Evolutionary conservation across 2,329 filamentous ascomycete genomes (phyloP).

Genomic region (Sclerotinia glacialis): DNA sequence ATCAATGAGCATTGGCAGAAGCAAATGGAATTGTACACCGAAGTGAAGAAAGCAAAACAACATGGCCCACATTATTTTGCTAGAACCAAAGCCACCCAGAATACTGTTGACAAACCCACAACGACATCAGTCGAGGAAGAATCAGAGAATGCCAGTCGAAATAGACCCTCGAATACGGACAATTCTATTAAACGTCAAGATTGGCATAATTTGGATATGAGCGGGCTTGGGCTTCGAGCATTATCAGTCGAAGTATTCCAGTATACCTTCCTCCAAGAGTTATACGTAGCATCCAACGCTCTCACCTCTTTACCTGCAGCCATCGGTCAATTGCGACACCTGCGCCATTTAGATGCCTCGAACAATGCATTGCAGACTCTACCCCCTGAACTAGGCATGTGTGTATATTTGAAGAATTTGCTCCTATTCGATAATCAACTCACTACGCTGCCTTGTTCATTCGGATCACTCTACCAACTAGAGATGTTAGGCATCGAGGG

Average conservation of each 20-base stretch:
- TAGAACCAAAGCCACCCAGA: slow-evolving; percentile 63
- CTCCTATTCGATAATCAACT: slow-evolving; percentile 90
- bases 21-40: slow-evolving; percentile 77
- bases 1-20: slow-evolving; percentile 77
- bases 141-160: slow-evolving; percentile 51
- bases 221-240: slow-evolving; percentile 88
- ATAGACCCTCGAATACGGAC: slow-evolving; percentile 61
- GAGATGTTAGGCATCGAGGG: slow-evolving; percentile 90
- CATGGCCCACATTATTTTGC: slow-evolving; percentile 68
- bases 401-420: slow-evolving; percentile 83
- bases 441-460: slow-evolving; percentile 74
- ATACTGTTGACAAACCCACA: slow-evolving; percentile 55
- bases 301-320: slow-evolving; percentile 73
- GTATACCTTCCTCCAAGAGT: slow-evolving; percentile 85
- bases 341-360: slow-evolving; percentile 83
- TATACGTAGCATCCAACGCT: slow-evolving; percentile 93
- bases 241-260: slow-evolving; percentile 76
- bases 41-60: slow-evolving; percentile 68
- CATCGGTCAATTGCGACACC: slow-evolving; percentile 77
- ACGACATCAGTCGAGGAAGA: slow-evolving; percentile 48
- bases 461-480: slow-evolving; percentile 84
- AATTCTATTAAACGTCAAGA: slow-evolving; percentile 69
- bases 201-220: slow-evolving; percentile 92
- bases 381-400: slow-evolving; percentile 93
- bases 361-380: slow-evolving; percentile 80